phyloP scores from a whole-genome alignment of 2,329 filamentous ascomycete species.

The Penicillium occitanis region DNA sequence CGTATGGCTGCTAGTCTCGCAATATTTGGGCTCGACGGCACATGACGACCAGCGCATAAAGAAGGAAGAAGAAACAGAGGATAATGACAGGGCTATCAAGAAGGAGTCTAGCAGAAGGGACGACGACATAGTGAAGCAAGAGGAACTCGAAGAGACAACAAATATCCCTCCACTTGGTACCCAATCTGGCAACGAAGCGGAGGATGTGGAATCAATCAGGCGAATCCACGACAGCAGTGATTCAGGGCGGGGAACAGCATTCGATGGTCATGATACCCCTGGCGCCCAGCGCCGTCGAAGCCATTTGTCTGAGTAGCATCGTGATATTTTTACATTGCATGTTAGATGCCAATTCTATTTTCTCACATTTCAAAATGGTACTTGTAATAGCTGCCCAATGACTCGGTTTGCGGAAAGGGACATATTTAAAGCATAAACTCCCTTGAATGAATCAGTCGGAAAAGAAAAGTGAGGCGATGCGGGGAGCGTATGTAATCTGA shows the following conservation, averaged over 20 bases:
- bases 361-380: neutral
- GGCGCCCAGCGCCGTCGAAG: slow-evolving; percentile 37
- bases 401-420: neutral
- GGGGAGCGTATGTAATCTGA: slow-evolving; percentile 4
- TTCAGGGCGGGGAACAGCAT: slow-evolving; percentile 57
- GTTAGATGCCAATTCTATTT: neutral
- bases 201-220: slow-evolving; percentile 23
- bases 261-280: slow-evolving; percentile 34
- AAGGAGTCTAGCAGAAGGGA: slow-evolving; percentile 21
- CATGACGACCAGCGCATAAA: slow-evolving; percentile 28
- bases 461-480: slow-evolving; percentile 1
- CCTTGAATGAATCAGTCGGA: neutral
- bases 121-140: slow-evolving; percentile 30
- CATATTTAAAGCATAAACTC: neutral
- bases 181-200: slow-evolving; percentile 23
- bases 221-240: slow-evolving; percentile 25
- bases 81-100: slow-evolving; percentile 3
- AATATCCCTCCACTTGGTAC: slow-evolving; percentile 24
- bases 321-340: neutral
- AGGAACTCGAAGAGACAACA: slow-evolving; percentile 29
- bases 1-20: slow-evolving; percentile 62
- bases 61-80: slow-evolving; percentile 22
- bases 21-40: slow-evolving; percentile 33
- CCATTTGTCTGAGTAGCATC: slow-evolving; percentile 24
- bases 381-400: neutral